Conservation (phyloP, 2,329 filamentous ascomycete species). For the Sordariomycetes sp. region DNA sequence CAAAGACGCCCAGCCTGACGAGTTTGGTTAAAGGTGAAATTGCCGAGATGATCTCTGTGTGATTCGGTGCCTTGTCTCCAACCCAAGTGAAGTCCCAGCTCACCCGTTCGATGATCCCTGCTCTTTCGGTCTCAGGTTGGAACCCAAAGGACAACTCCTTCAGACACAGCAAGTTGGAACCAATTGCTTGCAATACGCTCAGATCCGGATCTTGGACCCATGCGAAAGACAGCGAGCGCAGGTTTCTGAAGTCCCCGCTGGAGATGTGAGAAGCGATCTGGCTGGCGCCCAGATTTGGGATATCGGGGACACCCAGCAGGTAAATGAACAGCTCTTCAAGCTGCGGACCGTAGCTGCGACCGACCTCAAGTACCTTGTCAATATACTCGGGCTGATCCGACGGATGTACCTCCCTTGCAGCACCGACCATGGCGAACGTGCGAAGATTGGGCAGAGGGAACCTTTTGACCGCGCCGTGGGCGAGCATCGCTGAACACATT, state of each 20-base stretch:
- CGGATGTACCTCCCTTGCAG: not conserved
- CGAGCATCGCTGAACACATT: not conserved
- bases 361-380: not conserved
- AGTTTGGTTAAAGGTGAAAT: not conserved
- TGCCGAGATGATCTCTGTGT: not conserved
- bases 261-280: not conserved
- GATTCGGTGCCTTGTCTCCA: not conserved
- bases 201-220: not conserved
- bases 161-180: not conserved
- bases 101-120: not conserved
- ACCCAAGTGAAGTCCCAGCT: not conserved
- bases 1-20: not conserved
- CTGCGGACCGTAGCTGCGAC: not conserved
- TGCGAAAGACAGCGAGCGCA: not conserved
- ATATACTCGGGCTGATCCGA: not conserved
- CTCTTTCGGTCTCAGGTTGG: not conserved
- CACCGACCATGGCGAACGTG: not conserved
- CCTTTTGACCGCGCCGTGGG: not conserved
- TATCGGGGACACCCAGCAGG: not conserved
- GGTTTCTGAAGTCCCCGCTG: not conserved
- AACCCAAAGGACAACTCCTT: not conserved
- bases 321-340: not conserved
- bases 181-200: not conserved
- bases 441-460: not conserved
- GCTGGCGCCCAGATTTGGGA: not conserved